Percentiles rank a stretch among this genome's conserved stretches.
These are phyloP conservation scores for Pythium grandisporangium DNA, from an alignment of 352 stramenopile species.

Conservation along the genomic window DNA sequence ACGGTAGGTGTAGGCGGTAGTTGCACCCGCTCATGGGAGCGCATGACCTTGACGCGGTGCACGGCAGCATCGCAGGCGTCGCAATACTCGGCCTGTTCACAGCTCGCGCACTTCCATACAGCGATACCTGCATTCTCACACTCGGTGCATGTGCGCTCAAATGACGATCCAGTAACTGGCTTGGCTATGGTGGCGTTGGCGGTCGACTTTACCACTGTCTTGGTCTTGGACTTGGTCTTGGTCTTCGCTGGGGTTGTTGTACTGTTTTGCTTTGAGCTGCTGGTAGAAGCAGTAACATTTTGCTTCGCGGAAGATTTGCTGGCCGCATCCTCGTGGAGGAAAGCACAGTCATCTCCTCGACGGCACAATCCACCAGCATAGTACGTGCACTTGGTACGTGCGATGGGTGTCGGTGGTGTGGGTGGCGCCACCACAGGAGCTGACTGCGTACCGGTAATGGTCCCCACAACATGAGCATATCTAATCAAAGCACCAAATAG, in stretches of 20 bases:
- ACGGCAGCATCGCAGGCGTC: conserved; percentile 44
- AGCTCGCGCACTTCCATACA: conserved; percentile 40
- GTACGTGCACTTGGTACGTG: no score
- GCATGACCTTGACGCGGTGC: conserved; percentile 56
- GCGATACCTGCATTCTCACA: conserved; percentile 40
- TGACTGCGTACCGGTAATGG: conserved; percentile 5
- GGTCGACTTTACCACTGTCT: conserved; percentile 1
- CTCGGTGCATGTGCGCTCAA: conserved; percentile 43
- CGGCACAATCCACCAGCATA: conserved; percentile 34
- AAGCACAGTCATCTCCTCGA: conserved; percentile 40
- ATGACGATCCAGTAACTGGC: no score
- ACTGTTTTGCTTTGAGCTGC: no score
- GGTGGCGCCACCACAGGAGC: conserved; percentile 4
- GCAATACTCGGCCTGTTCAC: conserved; percentile 56
- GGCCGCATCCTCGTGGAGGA: conserved; percentile 24
- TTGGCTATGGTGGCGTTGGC: no score
- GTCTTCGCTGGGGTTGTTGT: conserved; percentile 2
- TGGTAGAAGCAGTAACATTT: no score
- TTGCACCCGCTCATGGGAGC: conserved; percentile 32
- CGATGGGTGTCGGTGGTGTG: background rate
- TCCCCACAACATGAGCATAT: conserved; percentile 34
- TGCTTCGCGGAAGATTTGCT: no score
- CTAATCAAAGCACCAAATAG: background rate
- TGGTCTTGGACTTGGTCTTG: conserved; percentile 1
- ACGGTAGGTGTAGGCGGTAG: conserved; percentile 15